A percentile compares a stretch with the other conserved stretches of the same genome.
phyloP scores from a whole-genome alignment of 805 yeast genomes.

The Starmerella asiatica region DNA sequence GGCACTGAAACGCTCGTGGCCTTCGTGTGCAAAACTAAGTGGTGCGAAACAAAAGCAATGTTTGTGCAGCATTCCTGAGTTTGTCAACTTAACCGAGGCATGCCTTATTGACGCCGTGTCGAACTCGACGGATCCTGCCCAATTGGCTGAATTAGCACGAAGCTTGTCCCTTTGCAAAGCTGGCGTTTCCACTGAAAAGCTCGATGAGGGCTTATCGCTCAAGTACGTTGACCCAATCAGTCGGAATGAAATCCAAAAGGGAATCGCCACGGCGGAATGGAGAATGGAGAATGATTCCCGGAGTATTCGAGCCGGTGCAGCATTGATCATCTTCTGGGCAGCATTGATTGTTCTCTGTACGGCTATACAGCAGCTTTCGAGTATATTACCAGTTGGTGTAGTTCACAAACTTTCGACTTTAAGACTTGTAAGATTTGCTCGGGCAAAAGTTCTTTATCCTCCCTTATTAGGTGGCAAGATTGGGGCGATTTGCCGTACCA shows the following conservation, averaged over 20 bases:
- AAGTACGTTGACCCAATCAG: constrained; percentile 6
- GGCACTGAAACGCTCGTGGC: constrained; percentile 14
- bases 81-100: constrained; percentile 5
- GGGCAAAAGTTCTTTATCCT: constrained; percentile 6
- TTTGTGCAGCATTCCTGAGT: constrained; percentile 12
- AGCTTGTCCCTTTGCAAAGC: constrained; percentile 1
- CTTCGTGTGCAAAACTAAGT: constrained; percentile 3
- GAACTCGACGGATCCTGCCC: constrained; percentile 9
- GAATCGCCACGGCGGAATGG: constrained; percentile 12
- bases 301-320: constrained; percentile 9
- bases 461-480: constrained; percentile 8
- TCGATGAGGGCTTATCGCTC: not conserved
- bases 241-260: constrained; percentile 5
- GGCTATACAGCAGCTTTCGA: not conserved
- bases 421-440: constrained; percentile 1
- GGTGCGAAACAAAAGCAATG: constrained; percentile 2
- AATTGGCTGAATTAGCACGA: constrained; percentile 2
- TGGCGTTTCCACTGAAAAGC: not conserved
- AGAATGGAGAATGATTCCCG: constrained; percentile 7
- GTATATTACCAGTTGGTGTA: not conserved
- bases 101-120: constrained; percentile 11
- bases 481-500: too few species aligned
- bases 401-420: not conserved
- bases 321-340: constrained; percentile 11
- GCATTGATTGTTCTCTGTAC: constrained; percentile 3